Evolutionary conservation across 2,329 filamentous ascomycete genomes (phyloP).

Genomic region (Paraphoma chrysanthemicola): DNA sequence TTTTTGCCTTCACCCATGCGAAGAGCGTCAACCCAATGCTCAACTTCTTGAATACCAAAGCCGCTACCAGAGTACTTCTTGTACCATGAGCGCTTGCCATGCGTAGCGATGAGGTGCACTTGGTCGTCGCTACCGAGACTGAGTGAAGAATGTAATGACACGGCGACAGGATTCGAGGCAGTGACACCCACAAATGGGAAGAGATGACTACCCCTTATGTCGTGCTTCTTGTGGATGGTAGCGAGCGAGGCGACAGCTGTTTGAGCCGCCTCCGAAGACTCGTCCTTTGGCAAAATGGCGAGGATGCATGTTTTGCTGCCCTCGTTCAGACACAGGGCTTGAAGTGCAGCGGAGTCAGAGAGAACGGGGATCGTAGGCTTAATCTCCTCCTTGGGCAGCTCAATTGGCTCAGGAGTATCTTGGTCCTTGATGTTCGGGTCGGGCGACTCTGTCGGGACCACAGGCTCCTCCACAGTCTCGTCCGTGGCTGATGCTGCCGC

Average conservation of each 20-base stretch:
- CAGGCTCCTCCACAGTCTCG: conserved; percentile 57
- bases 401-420: conserved; percentile 55
- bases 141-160: conserved; percentile 66
- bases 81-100: conserved; percentile 87
- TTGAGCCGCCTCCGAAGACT: conserved; percentile 56
- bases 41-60: conserved; percentile 68
- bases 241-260: conserved; percentile 63
- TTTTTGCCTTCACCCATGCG: conserved; percentile 86
- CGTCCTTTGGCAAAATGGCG: conserved; percentile 53
- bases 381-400: conserved; percentile 61
- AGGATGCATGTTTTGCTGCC: conserved; percentile 86
- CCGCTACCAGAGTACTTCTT: conserved; percentile 69
- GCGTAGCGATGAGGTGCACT: conserved; percentile 80
- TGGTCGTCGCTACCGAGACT: conserved; percentile 61
- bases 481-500: conserved; percentile 58
- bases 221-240: conserved; percentile 78
- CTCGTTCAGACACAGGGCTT: conserved; percentile 73
- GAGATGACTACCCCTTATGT: conserved; percentile 68
- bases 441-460: conserved; percentile 62
- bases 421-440: conserved; percentile 56
- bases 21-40: conserved; percentile 90
- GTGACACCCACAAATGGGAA: conserved; percentile 87
- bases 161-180: conserved; percentile 63
- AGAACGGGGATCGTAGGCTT: conserved; percentile 70
- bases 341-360: conserved; percentile 67